Conservation (phyloP, 345 rosid species). For the Erucastrum elatum region DNA sequence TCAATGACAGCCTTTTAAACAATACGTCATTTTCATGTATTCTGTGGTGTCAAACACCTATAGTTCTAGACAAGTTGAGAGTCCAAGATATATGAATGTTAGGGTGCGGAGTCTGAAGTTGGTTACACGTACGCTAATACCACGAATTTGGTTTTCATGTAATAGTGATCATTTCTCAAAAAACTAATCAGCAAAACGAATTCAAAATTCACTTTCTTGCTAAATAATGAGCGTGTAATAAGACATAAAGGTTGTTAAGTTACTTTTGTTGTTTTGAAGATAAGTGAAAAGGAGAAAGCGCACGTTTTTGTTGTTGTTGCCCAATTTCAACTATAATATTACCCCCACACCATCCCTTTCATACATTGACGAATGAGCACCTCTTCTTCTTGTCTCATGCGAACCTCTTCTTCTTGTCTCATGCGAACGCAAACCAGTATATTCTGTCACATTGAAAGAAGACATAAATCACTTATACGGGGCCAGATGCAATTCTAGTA, state of each 20-base stretch:
- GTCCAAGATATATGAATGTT: too few species aligned
- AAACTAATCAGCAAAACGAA: neutral
- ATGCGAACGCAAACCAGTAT: neutral
- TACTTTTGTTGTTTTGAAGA: neutral
- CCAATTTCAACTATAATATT: neutral
- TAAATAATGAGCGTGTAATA: neutral
- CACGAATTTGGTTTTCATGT: neutral
- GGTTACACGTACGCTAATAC: neutral
- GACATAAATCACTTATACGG: neutral
- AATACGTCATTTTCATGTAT: too few species aligned
- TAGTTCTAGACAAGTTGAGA: too few species aligned
- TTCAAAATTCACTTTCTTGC: neutral
- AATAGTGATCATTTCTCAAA: neutral
- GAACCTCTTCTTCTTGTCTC: too few species aligned
- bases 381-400: neutral
- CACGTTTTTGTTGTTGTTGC: conserved; percentile 13
- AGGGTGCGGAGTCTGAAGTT: too few species aligned
- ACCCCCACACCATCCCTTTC: conserved; percentile 19
- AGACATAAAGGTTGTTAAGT: neutral
- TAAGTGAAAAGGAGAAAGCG: neutral
- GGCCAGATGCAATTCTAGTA: neutral
- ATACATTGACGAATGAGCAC: neutral
- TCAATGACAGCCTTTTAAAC: too few species aligned
- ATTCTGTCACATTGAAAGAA: neutral
- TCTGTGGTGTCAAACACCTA: neutral